phyloP scores from a whole-genome alignment of 768 basidiomycete species.

The Tricholoma terreum region DNA sequence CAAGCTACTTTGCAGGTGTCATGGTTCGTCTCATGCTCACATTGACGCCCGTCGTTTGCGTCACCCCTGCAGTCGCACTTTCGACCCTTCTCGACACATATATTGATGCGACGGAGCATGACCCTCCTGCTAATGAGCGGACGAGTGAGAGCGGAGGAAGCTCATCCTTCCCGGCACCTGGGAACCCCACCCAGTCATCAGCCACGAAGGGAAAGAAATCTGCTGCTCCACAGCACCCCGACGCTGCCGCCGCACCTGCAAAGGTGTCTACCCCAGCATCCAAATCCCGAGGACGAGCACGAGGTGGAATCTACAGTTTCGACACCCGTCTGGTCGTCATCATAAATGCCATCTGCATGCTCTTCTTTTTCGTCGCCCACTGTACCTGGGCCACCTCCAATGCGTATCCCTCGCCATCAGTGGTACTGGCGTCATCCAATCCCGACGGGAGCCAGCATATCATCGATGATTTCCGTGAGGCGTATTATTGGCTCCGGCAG shows the following conservation, averaged over 20 bases:
- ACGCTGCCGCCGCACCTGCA: constrained; percentile 32
- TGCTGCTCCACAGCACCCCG: constrained; percentile 27
- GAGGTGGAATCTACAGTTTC: constrained; percentile 75
- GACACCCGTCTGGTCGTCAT: constrained; percentile 80
- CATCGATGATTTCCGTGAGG: no score
- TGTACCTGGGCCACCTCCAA: constrained; percentile 95
- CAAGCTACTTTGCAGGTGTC: constrained; percentile 98
- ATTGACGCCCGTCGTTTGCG: constrained; percentile 95
- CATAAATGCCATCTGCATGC: constrained; percentile 70
- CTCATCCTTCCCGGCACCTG: constrained; percentile 15
- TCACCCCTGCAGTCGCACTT: constrained; percentile 86
- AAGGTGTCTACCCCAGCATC: constrained; percentile 28
- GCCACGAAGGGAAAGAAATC: constrained; percentile 63
- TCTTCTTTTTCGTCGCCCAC: constrained; percentile 90
- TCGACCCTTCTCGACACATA: constrained; percentile 88
- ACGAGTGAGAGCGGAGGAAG: constrained; percentile 27
- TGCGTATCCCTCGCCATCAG: constrained; percentile 97
- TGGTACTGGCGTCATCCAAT: constrained; percentile 94
- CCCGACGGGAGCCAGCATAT: no score
- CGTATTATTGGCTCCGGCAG: no score
- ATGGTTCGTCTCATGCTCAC: constrained; percentile 99
- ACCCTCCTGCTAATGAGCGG: constrained; percentile 26
- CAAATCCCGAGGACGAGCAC: constrained; percentile 8
- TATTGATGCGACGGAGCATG: constrained; percentile 79
- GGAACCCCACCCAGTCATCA: constrained; percentile 28